Conservation (phyloP, 2,329 filamentous ascomycete genomes). For the Daldinia sp. region DNA sequence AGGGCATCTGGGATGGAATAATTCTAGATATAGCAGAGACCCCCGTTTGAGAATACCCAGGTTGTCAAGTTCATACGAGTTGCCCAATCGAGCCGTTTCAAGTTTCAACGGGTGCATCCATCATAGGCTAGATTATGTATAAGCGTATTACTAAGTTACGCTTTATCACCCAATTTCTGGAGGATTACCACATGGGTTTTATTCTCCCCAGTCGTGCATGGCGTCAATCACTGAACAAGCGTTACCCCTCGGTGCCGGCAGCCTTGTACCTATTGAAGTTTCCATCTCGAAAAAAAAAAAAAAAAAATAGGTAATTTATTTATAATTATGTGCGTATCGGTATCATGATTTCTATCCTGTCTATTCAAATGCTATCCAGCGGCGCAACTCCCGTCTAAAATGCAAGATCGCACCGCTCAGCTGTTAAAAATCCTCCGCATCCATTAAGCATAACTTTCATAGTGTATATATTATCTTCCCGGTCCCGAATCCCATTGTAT, state of each 20-base stretch:
- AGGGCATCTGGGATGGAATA: constrained; percentile 11
- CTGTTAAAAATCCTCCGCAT: neutral
- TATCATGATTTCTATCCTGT: neutral
- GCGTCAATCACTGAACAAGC: constrained; percentile 2
- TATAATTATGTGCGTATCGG: constrained; percentile 2
- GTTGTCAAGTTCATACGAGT: constrained; percentile 30
- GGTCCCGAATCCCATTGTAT: constrained; percentile 18
- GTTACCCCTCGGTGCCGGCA: neutral
- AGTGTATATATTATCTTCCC: constrained; percentile 6
- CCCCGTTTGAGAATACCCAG: constrained; percentile 9
- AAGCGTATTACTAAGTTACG: neutral
- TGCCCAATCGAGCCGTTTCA: constrained; percentile 38
- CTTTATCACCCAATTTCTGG: neutral
- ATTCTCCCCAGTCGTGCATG: constrained; percentile 6
- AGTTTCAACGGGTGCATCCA: constrained; percentile 25
- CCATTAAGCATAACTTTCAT: constrained; percentile 13
- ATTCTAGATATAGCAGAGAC: constrained; percentile 21
- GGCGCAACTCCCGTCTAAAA: constrained; percentile 13
- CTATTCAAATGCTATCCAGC: neutral
- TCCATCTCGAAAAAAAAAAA: neutral
- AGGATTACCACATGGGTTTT: constrained; percentile 36
- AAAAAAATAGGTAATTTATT: neutral
- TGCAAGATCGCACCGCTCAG: constrained; percentile 13
- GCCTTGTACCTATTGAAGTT: neutral
- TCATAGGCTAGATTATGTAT: neutral